Base-by-base conservation (phyloP, 257 asterid species). In the Nicotiana benthamiana region DNA sequence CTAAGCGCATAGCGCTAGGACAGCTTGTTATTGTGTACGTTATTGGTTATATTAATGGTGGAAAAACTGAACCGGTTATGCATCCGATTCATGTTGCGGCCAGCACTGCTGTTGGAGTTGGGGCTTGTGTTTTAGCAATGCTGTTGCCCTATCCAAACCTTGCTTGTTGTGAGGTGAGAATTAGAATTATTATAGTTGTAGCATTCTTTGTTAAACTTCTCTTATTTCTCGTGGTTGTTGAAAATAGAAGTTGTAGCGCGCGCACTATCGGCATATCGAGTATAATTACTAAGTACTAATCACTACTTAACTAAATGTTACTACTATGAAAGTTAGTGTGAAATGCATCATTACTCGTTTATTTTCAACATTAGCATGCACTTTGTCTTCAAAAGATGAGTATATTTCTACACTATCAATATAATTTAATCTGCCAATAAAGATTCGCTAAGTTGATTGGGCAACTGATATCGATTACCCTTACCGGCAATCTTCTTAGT, bases 41-140 rank as follows among this genome's bases (percentile, higher is more conserved):
- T 11, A 56, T 90, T 4, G 97, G 87, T 7, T 91, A 59, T 78
- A 85, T 88, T 17, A 88, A 90, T 5, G 97, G 97, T 9, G 90
- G 80, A 1, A 6, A 48, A 0, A 86, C 92, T 0, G 89, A 91
- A 3, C 88, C 93, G 1, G 18, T 93, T 0, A 89, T 89, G 97
- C 98, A 94, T 51, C 97, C 97, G 0, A 16, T 93, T 24, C 97
- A 81, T 9, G 84, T 94, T 63, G 90, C 90, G 46, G 91, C 90
- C n/a, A 94, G 98, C 89, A 93, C 96, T 11, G 93, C 93, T n/a
- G 72, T 93, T 22, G 98, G 97, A 9, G 94, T 86, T 22, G 89
- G 12, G 56, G 94, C 97, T 3, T 89, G 89, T 54, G 91, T 94
- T 65, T 26, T 94, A 86, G 97, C 98, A 8, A 82, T 90, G 82